phyloP scores from a whole-genome alignment of 495 filamentous ascomycete species.

The Hypoxylon fuscum region DNA sequence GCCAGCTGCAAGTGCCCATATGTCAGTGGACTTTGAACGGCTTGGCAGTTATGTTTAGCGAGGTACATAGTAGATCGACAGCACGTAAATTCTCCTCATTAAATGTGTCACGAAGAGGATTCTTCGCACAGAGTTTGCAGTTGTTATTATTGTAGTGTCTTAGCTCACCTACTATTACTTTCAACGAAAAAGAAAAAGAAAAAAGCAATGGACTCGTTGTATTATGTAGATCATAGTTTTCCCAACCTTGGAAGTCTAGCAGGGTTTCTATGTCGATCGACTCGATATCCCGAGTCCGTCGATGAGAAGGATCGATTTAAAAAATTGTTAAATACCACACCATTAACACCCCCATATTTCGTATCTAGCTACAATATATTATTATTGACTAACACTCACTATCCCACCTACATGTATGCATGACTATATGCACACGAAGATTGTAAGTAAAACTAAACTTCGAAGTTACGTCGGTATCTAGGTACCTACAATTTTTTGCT shows the following conservation, averaged over 20 bases:
- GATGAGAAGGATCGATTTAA: constrained; percentile 27
- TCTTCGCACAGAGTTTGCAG: background rate
- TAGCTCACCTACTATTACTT: too few relatives aligned
- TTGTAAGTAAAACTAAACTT: too few relatives aligned
- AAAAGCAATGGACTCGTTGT: constrained; percentile 23
- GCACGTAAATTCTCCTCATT: background rate
- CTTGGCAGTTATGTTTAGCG: constrained; percentile 36
- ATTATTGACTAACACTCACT: too few relatives aligned
- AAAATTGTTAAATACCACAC: constrained; percentile 12
- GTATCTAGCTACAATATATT: constrained; percentile 3
- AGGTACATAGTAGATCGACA: constrained; percentile 14
- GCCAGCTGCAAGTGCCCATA: constrained; percentile 37
- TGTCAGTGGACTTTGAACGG: constrained; percentile 31
- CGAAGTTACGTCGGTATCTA: too few relatives aligned
- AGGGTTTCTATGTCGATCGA: constrained; percentile 36
- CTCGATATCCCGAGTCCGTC: constrained; percentile 38
- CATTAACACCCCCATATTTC: constrained; percentile 7
- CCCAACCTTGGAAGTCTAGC: background rate
- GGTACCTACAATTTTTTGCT: too few relatives aligned
- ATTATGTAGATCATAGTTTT: constrained; percentile 16
- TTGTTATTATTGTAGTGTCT: background rate
- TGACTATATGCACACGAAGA: too few relatives aligned
- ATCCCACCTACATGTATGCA: too few relatives aligned
- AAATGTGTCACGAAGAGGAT: background rate
- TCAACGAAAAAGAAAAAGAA: constrained; percentile 5